These are phyloP conservation scores for Ceratocystis variospora DNA, from an alignment of 2,329 filamentous ascomycete genomes.

Conservation along the genomic window DNA sequence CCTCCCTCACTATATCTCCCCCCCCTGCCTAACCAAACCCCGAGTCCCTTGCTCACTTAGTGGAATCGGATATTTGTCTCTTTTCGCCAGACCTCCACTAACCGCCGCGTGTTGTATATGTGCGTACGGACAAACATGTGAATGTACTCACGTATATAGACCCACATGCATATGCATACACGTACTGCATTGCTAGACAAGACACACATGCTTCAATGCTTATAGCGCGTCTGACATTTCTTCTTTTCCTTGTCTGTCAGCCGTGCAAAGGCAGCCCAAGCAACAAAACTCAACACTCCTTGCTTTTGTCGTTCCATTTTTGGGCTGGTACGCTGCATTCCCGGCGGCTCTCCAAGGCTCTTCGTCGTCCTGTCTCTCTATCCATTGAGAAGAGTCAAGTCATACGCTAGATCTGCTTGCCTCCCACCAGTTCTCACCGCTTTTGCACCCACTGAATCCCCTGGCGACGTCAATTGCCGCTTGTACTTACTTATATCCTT, in stretches of 20 bases:
- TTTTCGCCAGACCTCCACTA: not conserved
- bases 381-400: too few species aligned
- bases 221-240: not conserved
- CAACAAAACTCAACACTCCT: not conserved
- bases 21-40: too few species aligned
- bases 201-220: not conserved
- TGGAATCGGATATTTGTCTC: not conserved
- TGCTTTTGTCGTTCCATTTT: not conserved
- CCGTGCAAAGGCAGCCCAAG: not conserved
- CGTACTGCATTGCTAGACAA: not conserved
- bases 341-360: not conserved
- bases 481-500: too few species aligned
- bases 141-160: not conserved
- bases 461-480: too few species aligned
- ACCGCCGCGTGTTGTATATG: not conserved
- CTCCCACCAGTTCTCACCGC: too few species aligned
- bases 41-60: too few species aligned
- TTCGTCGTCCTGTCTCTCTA: too few species aligned
- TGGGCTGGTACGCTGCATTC: not conserved
- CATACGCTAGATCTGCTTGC: too few species aligned
- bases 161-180: not conserved
- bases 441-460: too few species aligned
- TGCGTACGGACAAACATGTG: not conserved
- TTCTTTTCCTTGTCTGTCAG: slow-evolving; percentile 4
- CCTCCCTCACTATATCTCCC: too few species aligned